Evolutionary conservation across 768 basidiomycete genomes (phyloP).

Genomic region (Clathrus columnatus): DNA sequence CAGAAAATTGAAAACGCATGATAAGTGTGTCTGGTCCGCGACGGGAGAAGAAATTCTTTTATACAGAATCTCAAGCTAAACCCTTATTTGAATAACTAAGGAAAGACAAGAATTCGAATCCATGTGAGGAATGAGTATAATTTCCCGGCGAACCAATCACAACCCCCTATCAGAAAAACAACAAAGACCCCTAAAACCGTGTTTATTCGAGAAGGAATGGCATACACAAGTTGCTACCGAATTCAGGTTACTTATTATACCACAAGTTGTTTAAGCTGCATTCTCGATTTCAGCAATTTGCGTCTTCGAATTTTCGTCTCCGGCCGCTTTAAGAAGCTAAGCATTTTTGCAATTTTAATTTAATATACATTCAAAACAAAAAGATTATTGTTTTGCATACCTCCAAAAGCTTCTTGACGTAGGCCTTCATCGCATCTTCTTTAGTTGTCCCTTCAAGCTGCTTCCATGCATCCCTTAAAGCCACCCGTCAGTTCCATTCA

Average conservation of each 20-base stretch:
- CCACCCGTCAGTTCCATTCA: neutral
- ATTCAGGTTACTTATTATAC: neutral
- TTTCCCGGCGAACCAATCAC: no score
- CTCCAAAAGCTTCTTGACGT: slow-evolving; percentile 66
- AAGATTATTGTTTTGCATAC: slow-evolving; percentile 30
- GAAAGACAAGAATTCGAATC: no score
- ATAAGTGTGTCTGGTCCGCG: no score
- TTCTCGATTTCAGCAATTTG: slow-evolving; percentile 54
- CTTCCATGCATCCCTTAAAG: slow-evolving; percentile 78
- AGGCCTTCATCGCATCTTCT: slow-evolving; percentile 64
- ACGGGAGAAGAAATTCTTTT: no score
- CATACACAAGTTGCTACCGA: neutral
- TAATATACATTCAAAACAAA: slow-evolving; percentile 13
- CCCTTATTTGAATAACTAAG: no score
- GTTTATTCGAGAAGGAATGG: neutral
- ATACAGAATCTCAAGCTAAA: no score
- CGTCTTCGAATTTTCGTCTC: slow-evolving; percentile 45
- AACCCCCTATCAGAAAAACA: no score
- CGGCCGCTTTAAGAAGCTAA: slow-evolving; percentile 49
- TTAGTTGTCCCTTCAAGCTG: slow-evolving; percentile 57
- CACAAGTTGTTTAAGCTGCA: slow-evolving; percentile 20
- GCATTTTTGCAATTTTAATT: slow-evolving; percentile 7
- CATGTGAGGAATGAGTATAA: no score
- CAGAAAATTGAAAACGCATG: no score
- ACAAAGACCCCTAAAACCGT: neutral